Evolutionary conservation across 352 stramenopile species (phyloP).

Genomic region (Chloridella minuta): DNA sequence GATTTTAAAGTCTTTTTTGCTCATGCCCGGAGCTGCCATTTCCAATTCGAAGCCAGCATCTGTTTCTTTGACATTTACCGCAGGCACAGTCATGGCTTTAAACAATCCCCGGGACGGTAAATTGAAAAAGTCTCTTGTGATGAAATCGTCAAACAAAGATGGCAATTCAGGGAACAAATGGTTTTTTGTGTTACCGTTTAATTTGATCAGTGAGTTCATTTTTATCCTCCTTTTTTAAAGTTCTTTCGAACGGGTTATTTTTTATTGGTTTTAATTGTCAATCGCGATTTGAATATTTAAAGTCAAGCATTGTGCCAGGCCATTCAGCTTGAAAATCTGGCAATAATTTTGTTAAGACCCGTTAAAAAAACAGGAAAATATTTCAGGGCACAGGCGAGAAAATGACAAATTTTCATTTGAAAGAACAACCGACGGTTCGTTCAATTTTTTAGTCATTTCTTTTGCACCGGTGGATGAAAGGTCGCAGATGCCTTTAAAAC

Average conservation of each 20-base stretch:
- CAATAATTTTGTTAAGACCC: not conserved
- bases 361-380: not conserved
- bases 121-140: not conserved
- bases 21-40: not conserved
- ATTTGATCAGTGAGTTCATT: not conserved
- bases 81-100: not conserved
- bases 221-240: not conserved
- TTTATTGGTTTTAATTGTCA: not conserved
- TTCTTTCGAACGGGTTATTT: not conserved
- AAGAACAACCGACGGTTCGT: too few species aligned
- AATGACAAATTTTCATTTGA: not conserved
- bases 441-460: too few species aligned
- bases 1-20: not conserved
- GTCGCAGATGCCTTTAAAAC: too few species aligned
- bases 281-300: not conserved
- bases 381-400: not conserved
- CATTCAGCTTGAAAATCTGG: not conserved
- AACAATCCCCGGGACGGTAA: not conserved
- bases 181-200: not conserved
- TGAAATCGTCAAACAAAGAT: slow-evolving; percentile 3
- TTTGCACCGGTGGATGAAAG: too few species aligned
- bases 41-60: not conserved
- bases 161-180: not conserved
- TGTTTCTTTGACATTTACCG: not conserved
- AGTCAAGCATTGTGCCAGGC: not conserved